Percentiles rank a stretch among this genome's conserved stretches.
phyloP scores from a whole-genome alignment of 1,284 basidiomycete species.

The Hypsizygus ulmarius region DNA sequence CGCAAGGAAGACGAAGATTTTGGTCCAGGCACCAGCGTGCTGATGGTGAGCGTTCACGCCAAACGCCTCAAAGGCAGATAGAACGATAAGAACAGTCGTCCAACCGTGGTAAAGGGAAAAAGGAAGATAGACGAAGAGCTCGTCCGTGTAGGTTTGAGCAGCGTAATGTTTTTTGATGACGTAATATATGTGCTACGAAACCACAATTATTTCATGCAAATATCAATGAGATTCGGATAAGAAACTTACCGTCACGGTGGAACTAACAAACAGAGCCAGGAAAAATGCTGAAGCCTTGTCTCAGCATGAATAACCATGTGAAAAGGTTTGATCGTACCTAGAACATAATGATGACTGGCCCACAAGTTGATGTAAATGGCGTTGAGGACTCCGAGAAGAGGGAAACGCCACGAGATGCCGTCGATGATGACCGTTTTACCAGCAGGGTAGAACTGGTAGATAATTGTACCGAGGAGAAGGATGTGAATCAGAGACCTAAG shows the following conservation, averaged over 20 bases:
- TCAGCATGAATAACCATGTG: conserved; percentile 7
- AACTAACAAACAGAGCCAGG: conserved; percentile 82
- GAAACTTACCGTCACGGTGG: conserved; percentile 63
- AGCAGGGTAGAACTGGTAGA: conserved; percentile 85
- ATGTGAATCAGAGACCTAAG: conserved; percentile 81
- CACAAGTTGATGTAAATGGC: conserved; percentile 83
- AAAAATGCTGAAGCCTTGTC: conserved; percentile 61
- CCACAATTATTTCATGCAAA: conserved; percentile 11
- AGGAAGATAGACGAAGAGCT: conserved; percentile 81
- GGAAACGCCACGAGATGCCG: conserved; percentile 86
- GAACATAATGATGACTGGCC: conserved; percentile 68
- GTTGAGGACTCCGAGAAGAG: conserved; percentile 82
- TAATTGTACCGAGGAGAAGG: conserved; percentile 81
- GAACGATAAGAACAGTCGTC: conserved; percentile 87
- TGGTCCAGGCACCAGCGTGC: conserved; percentile 83
- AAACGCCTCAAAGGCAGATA: conserved; percentile 90
- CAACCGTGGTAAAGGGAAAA: conserved; percentile 95
- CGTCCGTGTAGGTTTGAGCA: conserved; percentile 63
- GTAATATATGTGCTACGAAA: conserved; percentile 81
- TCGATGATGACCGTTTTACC: conserved; percentile 84
- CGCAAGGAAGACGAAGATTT: conserved; percentile 90
- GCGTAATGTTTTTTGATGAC: conserved; percentile 84
- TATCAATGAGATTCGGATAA: not conserved
- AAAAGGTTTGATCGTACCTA: conserved; percentile 43
- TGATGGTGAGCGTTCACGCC: conserved; percentile 72